Percentiles rank a stretch among this genome's conserved stretches.
phyloP scores from a whole-genome alignment of 495 filamentous ascomycete genomes.

The Penicillium crystallinum region DNA sequence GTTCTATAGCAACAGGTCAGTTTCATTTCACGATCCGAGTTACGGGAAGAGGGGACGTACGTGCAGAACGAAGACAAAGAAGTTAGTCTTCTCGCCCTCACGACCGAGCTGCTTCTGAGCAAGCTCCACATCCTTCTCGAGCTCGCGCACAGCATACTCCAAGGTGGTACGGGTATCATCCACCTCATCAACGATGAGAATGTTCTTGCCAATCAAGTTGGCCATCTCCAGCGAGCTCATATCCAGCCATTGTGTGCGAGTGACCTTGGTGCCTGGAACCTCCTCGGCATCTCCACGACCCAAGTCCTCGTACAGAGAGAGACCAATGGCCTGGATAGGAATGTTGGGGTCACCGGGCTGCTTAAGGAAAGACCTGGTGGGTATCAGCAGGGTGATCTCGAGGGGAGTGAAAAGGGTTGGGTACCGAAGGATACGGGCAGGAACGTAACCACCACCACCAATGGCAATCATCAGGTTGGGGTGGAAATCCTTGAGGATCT shows the following conservation, averaged over 20 bases:
- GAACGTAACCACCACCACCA: conserved; percentile 94
- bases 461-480: conserved; percentile 99
- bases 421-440: conserved; percentile 88
- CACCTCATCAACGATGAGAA: conserved; percentile 98
- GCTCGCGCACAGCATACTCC: conserved; percentile 92
- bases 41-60: conserved; percentile 47
- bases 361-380: conserved; percentile 84
- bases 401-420: too few species aligned
- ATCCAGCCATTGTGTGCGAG: conserved; percentile 97
- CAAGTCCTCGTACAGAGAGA: conserved; percentile 92
- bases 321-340: conserved; percentile 97
- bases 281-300: conserved; percentile 59
- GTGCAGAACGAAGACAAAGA: conserved; percentile 92
- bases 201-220: conserved; percentile 92
- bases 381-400: too few species aligned
- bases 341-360: conserved; percentile 84
- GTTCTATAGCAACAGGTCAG: conserved; percentile 53
- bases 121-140: conserved; percentile 91
- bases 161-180: conserved; percentile 97
- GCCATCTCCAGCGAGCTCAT: conserved; percentile 81
- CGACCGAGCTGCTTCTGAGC: conserved; percentile 67
- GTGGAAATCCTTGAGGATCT: conserved; percentile 76
- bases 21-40: neutral
- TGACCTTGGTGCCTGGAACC: conserved; percentile 84
- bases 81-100: conserved; percentile 69